phyloP scores from a whole-genome alignment of 495 filamentous ascomycete species.

The Paragyromitra xinjiangensis region DNA sequence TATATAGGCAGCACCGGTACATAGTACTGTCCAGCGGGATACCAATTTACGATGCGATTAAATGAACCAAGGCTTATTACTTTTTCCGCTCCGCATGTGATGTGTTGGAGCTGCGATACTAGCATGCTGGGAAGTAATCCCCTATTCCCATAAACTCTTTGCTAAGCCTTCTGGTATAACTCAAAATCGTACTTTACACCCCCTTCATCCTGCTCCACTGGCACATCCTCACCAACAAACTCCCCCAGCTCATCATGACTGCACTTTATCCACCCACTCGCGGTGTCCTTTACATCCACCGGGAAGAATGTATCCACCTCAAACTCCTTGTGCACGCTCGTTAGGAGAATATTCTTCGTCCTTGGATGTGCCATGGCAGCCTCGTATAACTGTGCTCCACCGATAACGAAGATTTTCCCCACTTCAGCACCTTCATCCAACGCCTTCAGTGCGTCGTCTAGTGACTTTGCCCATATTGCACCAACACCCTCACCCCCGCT shows the following conservation, averaged over 20 bases:
- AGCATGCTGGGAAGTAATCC: background rate
- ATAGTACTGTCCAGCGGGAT: constrained; percentile 8
- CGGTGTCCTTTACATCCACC: constrained; percentile 63
- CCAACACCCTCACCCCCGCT: constrained; percentile 4
- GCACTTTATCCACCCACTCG: constrained; percentile 64
- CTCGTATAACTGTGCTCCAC: constrained; percentile 84
- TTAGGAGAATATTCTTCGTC: constrained; percentile 69
- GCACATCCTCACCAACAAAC: constrained; percentile 69
- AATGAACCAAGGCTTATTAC: background rate
- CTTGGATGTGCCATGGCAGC: constrained; percentile 67
- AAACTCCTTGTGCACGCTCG: constrained; percentile 70
- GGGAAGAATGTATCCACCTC: constrained; percentile 88
- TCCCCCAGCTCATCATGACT: constrained; percentile 63
- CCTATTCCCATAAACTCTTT: background rate
- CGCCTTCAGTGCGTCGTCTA: constrained; percentile 68
- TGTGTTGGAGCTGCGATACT: background rate
- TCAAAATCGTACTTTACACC: constrained; percentile 71
- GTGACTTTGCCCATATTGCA: constrained; percentile 57
- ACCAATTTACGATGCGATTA: constrained; percentile 7
- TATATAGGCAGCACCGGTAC: constrained; percentile 13
- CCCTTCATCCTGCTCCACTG: constrained; percentile 64
- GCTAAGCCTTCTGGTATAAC: constrained; percentile 66
- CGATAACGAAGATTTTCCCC: constrained; percentile 81
- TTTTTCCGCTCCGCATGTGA: background rate
- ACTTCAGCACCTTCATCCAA: constrained; percentile 57